Base-by-base conservation (phyloP, 371 early-diverging fungal species). In the Mortierella sp. region DNA sequence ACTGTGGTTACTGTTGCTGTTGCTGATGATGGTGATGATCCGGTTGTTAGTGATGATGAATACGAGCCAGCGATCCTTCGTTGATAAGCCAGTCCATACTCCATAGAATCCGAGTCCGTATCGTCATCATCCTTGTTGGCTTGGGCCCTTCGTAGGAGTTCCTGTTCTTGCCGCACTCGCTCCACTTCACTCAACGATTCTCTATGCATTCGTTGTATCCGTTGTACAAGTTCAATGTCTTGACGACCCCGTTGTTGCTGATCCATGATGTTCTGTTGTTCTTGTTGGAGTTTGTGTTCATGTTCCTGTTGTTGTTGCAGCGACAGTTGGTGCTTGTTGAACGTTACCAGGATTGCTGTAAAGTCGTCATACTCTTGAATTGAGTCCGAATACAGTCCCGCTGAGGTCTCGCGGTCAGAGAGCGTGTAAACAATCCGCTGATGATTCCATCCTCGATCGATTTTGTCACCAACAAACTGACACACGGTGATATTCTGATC, bases 311-410 rank as follows among this genome's bases (percentile, higher is more conserved):
- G 27, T 29, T 52, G 41, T 16, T 31, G 61, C 24, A 24, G 49
- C 17, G 9, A 27, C 21, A 60, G 24, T 16, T 63, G 78, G 34
- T 54, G 40, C 19, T 49, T 44, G 46, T 56, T 62, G 46, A 80
- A 58, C 0, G 45, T 57, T 19, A 80, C 74, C 14, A 80, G 40
- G 48, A 80, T 79, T n/a, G 74, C 78, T 31, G 80, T 80, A 45
- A 67, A 74, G 57, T 80, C 80, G 37, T 78, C 79, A 28, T 73
- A 80, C 43, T 79, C 80, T 27, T 80, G 79, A 25, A 73, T 66
- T 27, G 74, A 65, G 25, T 80, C 71, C 19, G 73, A 62, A 25
- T 73, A 80, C 34, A 80, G 57, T 2, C 59, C 65, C 0, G 59
- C 46, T 28, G 64, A 51, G 2, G 55, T 41, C 49, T 80, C 80